phyloP scores from a whole-genome alignment of 2,329 filamentous ascomycete genomes.

The Aaosphaeria arxii region DNA sequence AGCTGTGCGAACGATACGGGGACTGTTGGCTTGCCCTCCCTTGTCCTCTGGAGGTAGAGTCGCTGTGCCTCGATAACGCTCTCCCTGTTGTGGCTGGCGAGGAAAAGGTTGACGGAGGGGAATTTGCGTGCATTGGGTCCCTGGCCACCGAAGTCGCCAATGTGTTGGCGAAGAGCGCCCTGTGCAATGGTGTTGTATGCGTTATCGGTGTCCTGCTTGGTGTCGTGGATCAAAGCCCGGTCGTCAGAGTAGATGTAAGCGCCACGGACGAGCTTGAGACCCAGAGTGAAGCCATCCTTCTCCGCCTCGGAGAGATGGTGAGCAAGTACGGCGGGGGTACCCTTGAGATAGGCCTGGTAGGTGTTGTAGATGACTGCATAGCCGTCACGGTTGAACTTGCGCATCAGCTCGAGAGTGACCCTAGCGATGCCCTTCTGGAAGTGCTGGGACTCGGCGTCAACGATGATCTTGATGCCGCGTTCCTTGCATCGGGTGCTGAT shows the following conservation, averaged over 20 bases:
- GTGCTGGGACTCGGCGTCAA: conserved; percentile 48
- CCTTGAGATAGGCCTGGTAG: conserved; percentile 57
- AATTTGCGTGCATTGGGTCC: conserved; percentile 21
- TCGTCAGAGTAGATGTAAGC: conserved; percentile 55
- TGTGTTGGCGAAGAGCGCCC: conserved; percentile 41
- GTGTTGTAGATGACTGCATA: conserved; percentile 65
- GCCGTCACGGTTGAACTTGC: conserved; percentile 49
- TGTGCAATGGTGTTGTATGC: conserved; percentile 68
- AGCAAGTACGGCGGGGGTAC: conserved; percentile 40
- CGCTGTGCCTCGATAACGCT: conserved; percentile 59
- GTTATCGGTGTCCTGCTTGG: conserved; percentile 53
- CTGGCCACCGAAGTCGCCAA: conserved; percentile 16
- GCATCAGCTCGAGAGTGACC: conserved; percentile 58
- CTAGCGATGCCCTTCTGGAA: conserved; percentile 40
- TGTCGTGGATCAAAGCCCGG: conserved; percentile 51
- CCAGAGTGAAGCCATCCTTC: conserved; percentile 51
- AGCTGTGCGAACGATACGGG: conserved; percentile 71
- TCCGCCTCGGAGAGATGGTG: conserved; percentile 47
- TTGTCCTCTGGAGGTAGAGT: conserved; percentile 39
- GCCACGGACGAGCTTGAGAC: conserved; percentile 57
- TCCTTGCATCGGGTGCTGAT: conserved; percentile 39
- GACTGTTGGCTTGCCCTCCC: conserved; percentile 43
- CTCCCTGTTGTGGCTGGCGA: conserved; percentile 79
- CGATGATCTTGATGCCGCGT: conserved; percentile 43
- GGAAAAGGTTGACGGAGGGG: conserved; percentile 57